Conservation (phyloP, 164 flowering plant genomes). For the Cinnamomum micranthum region DNA sequence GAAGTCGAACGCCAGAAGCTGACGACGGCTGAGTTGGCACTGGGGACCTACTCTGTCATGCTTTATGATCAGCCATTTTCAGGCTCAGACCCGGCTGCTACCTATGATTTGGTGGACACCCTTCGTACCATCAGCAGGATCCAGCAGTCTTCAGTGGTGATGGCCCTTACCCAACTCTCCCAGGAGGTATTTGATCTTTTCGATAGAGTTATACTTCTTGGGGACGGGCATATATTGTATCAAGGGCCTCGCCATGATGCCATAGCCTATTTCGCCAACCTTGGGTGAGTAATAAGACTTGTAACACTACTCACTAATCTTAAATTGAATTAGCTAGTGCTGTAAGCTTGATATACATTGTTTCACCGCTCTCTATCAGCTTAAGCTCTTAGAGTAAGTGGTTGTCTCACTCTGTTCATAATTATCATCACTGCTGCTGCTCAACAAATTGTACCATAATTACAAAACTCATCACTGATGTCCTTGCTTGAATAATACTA, state of each 20-base stretch:
- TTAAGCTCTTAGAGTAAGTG: no score
- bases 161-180: constrained; percentile 27
- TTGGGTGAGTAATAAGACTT: constrained; percentile 20
- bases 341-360: no score
- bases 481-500: not conserved
- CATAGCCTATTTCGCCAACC: constrained; percentile 22
- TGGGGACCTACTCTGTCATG: constrained; percentile 29
- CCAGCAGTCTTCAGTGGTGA: constrained; percentile 30
- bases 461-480: not conserved
- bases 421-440: not conserved
- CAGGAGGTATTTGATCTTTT: constrained; percentile 25
- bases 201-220: constrained; percentile 24
- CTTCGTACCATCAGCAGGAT: constrained; percentile 26
- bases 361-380: no score
- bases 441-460: not conserved
- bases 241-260: constrained; percentile 30
- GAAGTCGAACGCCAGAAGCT: constrained; percentile 26
- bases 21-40: constrained; percentile 29
- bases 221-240: constrained; percentile 21
- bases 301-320: not conserved
- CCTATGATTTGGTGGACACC: constrained; percentile 26
- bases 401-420: not conserved
- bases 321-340: not conserved
- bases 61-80: constrained; percentile 31
- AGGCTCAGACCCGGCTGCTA: constrained; percentile 21